Percentiles rank a stretch among this genome's conserved stretches.
phyloP scores from a whole-genome alignment of 805 yeast genomes.

The Saccharomycopsis olivae region DNA sequence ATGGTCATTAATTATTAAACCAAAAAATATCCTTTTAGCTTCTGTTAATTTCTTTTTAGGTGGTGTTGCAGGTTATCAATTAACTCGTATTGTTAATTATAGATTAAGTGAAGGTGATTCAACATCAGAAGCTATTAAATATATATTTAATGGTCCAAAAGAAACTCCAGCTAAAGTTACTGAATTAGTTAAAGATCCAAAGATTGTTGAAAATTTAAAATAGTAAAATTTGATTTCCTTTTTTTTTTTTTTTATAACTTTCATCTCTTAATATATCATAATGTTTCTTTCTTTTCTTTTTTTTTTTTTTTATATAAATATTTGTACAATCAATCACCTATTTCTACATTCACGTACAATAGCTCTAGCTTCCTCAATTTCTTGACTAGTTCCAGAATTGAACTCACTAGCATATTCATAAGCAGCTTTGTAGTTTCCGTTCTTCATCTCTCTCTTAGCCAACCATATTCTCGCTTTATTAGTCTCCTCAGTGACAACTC shows the following conservation, averaged over 20 bases:
- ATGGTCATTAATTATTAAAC: constrained; percentile 91
- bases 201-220: constrained; percentile 6
- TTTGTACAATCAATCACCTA: not conserved
- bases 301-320: too few relatives aligned
- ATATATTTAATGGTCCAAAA: constrained; percentile 42
- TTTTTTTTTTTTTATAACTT: not conserved
- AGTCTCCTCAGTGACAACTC: constrained; percentile 54
- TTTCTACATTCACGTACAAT: constrained; percentile 50
- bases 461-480: constrained; percentile 81
- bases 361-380: constrained; percentile 79
- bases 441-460: constrained; percentile 53
- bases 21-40: constrained; percentile 79
- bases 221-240: not conserved
- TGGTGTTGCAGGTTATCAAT: constrained; percentile 78
- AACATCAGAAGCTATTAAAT: constrained; percentile 41
- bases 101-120: constrained; percentile 58
- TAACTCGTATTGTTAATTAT: constrained; percentile 58
- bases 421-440: constrained; percentile 54
- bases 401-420: constrained; percentile 64
- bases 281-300: not conserved
- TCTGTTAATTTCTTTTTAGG: constrained; percentile 92
- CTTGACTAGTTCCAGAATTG: constrained; percentile 66
- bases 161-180: constrained; percentile 1
- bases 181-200: constrained; percentile 7
- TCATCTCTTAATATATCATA: not conserved